Conservation (phyloP, 495 filamentous ascomycete species). For the Neurospora sp. region DNA sequence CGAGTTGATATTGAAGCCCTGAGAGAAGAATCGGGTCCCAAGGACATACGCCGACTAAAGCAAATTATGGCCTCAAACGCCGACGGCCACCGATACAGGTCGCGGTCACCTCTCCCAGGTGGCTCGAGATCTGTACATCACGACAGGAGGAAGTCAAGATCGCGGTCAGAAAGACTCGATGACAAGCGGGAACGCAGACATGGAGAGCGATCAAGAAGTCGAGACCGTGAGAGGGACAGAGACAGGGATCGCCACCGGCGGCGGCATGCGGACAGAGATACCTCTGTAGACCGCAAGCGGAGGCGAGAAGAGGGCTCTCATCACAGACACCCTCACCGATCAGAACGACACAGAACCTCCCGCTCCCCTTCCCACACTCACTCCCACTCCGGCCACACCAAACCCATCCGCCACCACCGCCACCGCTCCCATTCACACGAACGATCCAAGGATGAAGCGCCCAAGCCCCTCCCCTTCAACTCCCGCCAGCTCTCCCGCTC, state of each 20-base stretch:
- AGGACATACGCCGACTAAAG: not conserved
- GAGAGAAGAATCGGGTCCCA: not conserved
- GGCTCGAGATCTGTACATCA: not conserved
- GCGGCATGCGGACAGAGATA: not conserved
- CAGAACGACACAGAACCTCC: no score
- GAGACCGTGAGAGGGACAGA: not conserved
- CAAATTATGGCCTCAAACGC: not conserved
- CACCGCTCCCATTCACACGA: not conserved
- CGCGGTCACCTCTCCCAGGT: not conserved
- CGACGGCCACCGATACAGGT: not conserved
- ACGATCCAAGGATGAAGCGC: not conserved
- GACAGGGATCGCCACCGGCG: not conserved
- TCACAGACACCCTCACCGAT: not conserved
- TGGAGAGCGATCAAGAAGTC: not conserved
- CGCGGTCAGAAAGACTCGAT: not conserved
- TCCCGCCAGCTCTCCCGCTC: conserved; percentile 53
- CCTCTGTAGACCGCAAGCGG: not conserved
- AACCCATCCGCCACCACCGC: no score
- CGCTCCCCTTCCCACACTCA: not conserved
- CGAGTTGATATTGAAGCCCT: not conserved
- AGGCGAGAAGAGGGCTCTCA: not conserved
- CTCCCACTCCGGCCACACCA: no score
- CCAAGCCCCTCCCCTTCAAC: conserved; percentile 50
- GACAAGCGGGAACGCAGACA: not conserved
- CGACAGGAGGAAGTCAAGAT: not conserved